These are phyloP conservation scores for Daedaleopsis nitida DNA, from an alignment of 768 basidiomycete species.

Conservation along the genomic window DNA sequence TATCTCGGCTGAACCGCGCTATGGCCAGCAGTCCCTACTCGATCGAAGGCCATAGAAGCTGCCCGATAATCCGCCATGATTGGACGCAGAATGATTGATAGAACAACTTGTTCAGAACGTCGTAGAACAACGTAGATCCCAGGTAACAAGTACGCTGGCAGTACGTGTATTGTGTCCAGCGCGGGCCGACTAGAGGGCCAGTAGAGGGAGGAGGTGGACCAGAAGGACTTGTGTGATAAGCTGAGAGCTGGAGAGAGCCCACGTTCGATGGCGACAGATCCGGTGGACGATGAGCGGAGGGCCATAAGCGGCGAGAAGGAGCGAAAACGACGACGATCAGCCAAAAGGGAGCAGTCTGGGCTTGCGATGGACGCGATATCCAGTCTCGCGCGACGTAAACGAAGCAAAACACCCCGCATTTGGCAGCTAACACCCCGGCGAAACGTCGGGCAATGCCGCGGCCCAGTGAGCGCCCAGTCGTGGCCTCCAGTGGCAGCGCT, in stretches of 20 bases:
- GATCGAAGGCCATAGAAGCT: too few species aligned
- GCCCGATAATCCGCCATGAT: too few species aligned
- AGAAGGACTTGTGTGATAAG: background rate
- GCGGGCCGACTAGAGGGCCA: too few species aligned
- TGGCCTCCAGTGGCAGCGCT: conserved; percentile 1
- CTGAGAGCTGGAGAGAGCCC: background rate
- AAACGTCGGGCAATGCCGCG: conserved; percentile 19
- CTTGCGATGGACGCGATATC: conserved; percentile 1
- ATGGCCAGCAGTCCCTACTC: too few species aligned
- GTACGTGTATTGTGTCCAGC: too few species aligned
- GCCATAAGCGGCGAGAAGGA: conserved; percentile 2
- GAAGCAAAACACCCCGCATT: conserved; percentile 1
- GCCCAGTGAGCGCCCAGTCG: background rate
- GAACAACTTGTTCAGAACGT: too few species aligned
- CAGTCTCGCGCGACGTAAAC: conserved; percentile 3
- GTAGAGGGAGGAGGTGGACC: background rate
- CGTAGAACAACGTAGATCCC: too few species aligned
- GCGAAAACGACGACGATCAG: conserved; percentile 14
- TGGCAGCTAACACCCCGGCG: conserved; percentile 4
- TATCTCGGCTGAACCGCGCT: too few species aligned
- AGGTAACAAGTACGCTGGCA: too few species aligned
- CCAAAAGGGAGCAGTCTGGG: background rate
- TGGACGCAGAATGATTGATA: too few species aligned
- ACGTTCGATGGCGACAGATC: background rate
- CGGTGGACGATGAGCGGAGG: background rate